Evolutionary conservation across 495 filamentous ascomycete genomes (phyloP), one percentile per base, ranked within the genome.

Genomic region (Aspergillus ellipticus): DNA sequence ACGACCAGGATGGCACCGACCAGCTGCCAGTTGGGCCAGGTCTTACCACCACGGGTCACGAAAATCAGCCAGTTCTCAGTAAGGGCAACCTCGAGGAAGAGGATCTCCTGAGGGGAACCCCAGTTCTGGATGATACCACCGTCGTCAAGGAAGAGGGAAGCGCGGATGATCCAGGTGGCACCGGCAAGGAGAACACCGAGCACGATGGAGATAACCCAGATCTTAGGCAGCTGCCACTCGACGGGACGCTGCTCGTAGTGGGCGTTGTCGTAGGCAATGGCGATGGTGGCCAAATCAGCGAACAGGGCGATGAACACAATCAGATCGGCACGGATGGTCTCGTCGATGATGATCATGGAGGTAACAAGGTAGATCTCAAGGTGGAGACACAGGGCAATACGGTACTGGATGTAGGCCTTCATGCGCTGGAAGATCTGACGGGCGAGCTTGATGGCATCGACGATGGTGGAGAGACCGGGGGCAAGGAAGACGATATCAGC

Each of bases 21-120:
- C 49, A 89, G 75, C 72, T 89, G 85, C 83, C 84, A 88, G 43
- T 85, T 87, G 56, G 86, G 86, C 76, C 77, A 84, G 55, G 86
- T 89, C 64, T 84, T 79, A 57, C 78, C 82, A 72, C 86, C 86
- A 74, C 85, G 84, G 61, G 86, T 89, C 57, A 89, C 85, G 76
- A 89, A 89, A 74, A 89, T 89, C 59, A 89, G 78, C 86, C 86
- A 89, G 73, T 89, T 89, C 73, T 89, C 85, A 54, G 86, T 89
- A 48, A 89, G 78, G 31, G 86, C 81, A 66, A 89, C 74, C 74
- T 89, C 83, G 31, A 89, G 75, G 82, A 89, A 88, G 65, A 89
- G 80, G 63, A 89, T 84, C 65, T 83, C 81, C 73, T 89, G 85
- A 49, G 87, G 80, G 62, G 79, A 79, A 72, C 85, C 86, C 62